A percentile compares a stretch with the other conserved stretches of the same genome.
These are phyloP conservation scores for Chenopodium album DNA, from an alignment of 148 eudicot genomes.

Conservation along the genomic window DNA sequence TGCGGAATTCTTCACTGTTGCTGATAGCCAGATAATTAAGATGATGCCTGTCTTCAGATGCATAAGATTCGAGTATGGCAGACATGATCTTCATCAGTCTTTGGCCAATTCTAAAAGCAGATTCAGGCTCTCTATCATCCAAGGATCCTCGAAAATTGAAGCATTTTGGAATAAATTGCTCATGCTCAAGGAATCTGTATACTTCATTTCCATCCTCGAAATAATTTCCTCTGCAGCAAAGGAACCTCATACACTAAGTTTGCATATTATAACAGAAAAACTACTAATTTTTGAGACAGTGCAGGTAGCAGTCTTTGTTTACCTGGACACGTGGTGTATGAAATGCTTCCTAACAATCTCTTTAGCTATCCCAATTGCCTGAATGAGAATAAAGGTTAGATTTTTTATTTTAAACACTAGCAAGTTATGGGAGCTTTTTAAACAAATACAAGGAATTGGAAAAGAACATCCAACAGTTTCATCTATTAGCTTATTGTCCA, in stretches of 20 bases:
- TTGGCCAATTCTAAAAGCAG: constrained; percentile 45
- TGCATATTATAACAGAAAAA: background rate
- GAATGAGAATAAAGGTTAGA: constrained; percentile 16
- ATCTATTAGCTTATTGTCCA: background rate
- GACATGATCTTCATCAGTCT: constrained; percentile 70
- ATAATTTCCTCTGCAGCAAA: constrained; percentile 49
- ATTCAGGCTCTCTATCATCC: constrained; percentile 67
- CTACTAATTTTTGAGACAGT: background rate
- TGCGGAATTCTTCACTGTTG: constrained; percentile 90
- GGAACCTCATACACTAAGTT: background rate
- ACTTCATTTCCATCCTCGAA: constrained; percentile 74
- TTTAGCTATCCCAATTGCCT: constrained; percentile 88
- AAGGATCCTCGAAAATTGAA: constrained; percentile 69
- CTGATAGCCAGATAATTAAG: constrained; percentile 77
- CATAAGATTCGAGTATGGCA: constrained; percentile 87
- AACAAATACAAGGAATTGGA: background rate
- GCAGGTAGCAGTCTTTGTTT: constrained; percentile 18
- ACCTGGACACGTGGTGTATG: constrained; percentile 86
- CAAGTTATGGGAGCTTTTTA: background rate
- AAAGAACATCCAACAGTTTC: background rate
- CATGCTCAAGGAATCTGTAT: constrained; percentile 87
- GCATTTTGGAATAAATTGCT: constrained; percentile 74
- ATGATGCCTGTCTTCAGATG: constrained; percentile 65
- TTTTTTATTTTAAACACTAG: background rate
- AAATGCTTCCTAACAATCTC: constrained; percentile 72